A percentile compares a stretch with the other conserved stretches of the same genome.
Evolutionary conservation across 176 grass and related monocot species (phyloP).

Genomic region (Thinopyrum elongatum): DNA sequence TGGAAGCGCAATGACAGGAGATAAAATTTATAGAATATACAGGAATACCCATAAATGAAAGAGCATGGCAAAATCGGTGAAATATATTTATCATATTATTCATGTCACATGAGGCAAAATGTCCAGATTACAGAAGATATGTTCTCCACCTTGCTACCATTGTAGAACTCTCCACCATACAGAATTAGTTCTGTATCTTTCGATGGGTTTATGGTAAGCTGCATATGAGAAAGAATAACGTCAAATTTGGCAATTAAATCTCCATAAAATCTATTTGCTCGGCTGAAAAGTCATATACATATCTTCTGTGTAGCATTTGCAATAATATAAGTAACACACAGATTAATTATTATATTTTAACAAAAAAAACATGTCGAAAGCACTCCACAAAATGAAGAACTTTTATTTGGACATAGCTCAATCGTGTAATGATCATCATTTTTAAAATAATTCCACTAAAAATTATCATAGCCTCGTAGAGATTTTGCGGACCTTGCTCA

Average conservation of each 20-base stretch:
- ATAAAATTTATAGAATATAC: background rate
- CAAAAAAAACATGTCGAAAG: background rate
- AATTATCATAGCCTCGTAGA: background rate
- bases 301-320: background rate
- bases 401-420: background rate
- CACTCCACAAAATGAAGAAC: background rate
- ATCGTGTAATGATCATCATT: background rate
- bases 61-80: background rate
- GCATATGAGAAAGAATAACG: constrained; percentile 5
- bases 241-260: background rate
- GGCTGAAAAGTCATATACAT: background rate
- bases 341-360: background rate
- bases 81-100: background rate
- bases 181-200: constrained; percentile 90
- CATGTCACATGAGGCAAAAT: background rate
- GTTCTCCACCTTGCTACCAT: constrained; percentile 76
- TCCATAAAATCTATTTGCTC: background rate
- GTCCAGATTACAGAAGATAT: background rate
- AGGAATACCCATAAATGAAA: background rate
- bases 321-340: background rate
- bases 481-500: background rate
- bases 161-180: constrained; percentile 96
- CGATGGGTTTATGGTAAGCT: constrained; percentile 80
- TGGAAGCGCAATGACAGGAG: background rate
- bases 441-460: background rate